Base-by-base conservation (phyloP, 1,284 basidiomycete species). In the Rhodotorula sp. region DNA sequence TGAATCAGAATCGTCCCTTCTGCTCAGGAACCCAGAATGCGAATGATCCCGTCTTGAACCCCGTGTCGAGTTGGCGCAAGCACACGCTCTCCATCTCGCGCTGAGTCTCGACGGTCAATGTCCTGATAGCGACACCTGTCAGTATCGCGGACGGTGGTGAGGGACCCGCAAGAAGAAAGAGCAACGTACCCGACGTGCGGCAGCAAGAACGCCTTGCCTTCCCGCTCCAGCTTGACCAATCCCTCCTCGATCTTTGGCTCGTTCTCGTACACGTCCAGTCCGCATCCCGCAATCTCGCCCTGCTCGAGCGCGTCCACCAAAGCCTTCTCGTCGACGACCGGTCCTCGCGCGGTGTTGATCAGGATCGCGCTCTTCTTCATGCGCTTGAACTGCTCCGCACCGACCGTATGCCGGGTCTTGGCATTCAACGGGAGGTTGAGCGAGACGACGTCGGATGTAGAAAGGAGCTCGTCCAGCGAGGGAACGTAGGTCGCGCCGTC, bases 341-440 rank as follows among this genome's bases (percentile, higher is more conserved):
- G 93, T 10, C 93, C 93, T 56, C 93, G 84, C 28, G 93, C 93
- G 3, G 93, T 95, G 80, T 95, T 97, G 76, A 95, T 86, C 73
- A 97, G 86, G 59, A 93, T 85, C 1, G 88, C 85, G 12, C 90
- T 90, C 66, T 87, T 87, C 84, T 91, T 95, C 85, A 97, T 85
- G 78, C 85, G 84, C 62, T 88, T 83, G 71, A 97, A 93, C 84
- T 89, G 87, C 74, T 85, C 85, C 80, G 90, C 89, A 2, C 89
- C 89, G 6, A 97, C 89, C 31, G 89, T 82, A 3, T 88, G 87
- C 64, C 87, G 86, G 15, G 94, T 97, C 60, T 92, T 88, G 43
- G 85, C 81, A 71, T 88, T 87, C 64, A 84, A 76, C 3, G 84
- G 84, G 66, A 84, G 75, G 77, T 84, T 82, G 71, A 85, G 79